A percentile compares a stretch with the other conserved stretches of the same genome.
Conservation (phyloP, 257 asterid species). For the Fraxinus americana region DNA sequence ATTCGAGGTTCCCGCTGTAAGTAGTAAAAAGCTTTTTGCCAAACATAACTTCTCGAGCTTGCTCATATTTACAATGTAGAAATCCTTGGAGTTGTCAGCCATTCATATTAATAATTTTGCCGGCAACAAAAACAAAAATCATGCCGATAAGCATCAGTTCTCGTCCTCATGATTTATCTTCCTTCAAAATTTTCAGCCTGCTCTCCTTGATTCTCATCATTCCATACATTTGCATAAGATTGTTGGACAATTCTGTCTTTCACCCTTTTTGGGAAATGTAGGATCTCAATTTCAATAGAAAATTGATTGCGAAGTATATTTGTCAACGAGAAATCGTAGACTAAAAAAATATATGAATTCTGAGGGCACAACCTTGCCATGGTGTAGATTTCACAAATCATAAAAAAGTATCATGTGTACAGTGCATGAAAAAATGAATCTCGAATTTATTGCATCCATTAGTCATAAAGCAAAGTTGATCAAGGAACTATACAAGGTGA, state of each 20-base stretch:
- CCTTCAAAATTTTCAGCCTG: background rate
- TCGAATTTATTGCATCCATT: background rate
- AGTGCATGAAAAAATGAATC: background rate
- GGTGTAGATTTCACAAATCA: background rate
- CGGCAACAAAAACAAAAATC: background rate
- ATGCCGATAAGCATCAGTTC: background rate
- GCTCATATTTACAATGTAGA: background rate
- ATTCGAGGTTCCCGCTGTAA: too few relatives aligned
- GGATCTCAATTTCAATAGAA: background rate
- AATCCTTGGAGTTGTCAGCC: background rate
- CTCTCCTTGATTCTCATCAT: background rate
- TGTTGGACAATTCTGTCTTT: background rate
- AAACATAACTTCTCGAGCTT: background rate
- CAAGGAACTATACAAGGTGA: background rate
- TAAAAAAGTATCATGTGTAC: background rate
- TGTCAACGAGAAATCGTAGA: too few relatives aligned
- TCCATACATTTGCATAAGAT: background rate
- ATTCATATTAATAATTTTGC: background rate
- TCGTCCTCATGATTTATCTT: background rate
- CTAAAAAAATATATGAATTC: background rate
- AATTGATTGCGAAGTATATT: too few relatives aligned
- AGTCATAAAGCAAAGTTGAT: background rate
- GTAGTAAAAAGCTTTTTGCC: background rate
- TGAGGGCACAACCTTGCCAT: background rate
- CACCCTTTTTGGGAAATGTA: background rate